Conservation (phyloP, 2,329 filamentous ascomycete genomes). For the Lecanicillium sp. region DNA sequence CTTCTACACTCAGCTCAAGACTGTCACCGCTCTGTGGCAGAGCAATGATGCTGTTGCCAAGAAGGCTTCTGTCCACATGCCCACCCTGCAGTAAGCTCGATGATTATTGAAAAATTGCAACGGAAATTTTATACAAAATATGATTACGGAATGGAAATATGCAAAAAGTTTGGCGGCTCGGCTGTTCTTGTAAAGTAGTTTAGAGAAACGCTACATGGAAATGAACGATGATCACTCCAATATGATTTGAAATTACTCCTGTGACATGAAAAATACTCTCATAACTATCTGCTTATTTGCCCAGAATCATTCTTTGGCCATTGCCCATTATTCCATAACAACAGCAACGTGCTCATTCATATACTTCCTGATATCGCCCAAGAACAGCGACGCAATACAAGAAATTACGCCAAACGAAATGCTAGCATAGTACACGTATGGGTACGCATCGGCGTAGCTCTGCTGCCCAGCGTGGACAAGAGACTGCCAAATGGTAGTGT, state of each 20-base stretch:
- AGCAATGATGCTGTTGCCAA: slow-evolving; percentile 75
- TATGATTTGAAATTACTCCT: neutral
- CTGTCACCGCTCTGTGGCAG: slow-evolving; percentile 87
- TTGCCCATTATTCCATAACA: neutral
- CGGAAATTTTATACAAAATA: neutral
- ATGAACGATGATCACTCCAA: too few relatives aligned
- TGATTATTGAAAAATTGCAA: neutral
- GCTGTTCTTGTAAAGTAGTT: too few relatives aligned
- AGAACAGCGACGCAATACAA: slow-evolving; percentile 48
- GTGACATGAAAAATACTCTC: too few relatives aligned
- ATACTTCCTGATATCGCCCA: slow-evolving; percentile 50
- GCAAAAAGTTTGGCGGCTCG: neutral
- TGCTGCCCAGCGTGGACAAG: slow-evolving; percentile 48
- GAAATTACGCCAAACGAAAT: slow-evolving; percentile 53
- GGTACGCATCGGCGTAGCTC: slow-evolving; percentile 51
- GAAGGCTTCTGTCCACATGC: slow-evolving; percentile 87
- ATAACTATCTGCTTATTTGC: too few relatives aligned
- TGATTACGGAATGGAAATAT: too few relatives aligned
- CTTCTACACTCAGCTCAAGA: slow-evolving; percentile 98
- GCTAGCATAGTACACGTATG: slow-evolving; percentile 43
- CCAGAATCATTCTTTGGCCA: too few relatives aligned
- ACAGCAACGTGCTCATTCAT: slow-evolving; percentile 46
- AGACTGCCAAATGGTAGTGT: slow-evolving; percentile 34
- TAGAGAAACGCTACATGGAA: too few relatives aligned
- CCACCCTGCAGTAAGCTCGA: slow-evolving; percentile 36